Evolutionary conservation across 257 asterid species (phyloP), one percentile per base, ranked within the genome.

Genomic region (Solanum pinnatisectum): DNA sequence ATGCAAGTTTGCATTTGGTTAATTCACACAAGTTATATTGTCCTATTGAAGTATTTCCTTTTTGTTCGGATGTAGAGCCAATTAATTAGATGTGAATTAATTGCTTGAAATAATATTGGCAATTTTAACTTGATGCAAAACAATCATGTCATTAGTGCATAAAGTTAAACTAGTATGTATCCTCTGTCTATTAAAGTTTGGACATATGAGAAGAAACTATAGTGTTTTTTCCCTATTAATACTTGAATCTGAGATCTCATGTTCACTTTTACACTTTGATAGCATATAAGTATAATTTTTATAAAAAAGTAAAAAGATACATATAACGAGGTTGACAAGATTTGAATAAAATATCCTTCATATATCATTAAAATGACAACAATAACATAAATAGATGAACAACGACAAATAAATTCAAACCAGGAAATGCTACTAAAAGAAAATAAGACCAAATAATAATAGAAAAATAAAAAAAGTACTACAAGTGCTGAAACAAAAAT

Each of bases 61-160:
- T 87, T 56, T 65, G 83, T 6, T 89, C 88, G 8, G 90, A 89
- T 87, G 35, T 84, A 10, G 72, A 84, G 36, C 46, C 40, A 11
- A 88, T 87, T 23, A 10, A 23, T n/a, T 10, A 14, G 72, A 27
- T 56, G 44, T 39, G 44, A 40, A 40, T 40, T 40, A 40, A 9
- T 40, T 40, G 46, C 46, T 40, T 40, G 13, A 10, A 40, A 40
- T 12, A 40, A 9, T 40, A 40, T 40, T 40, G n/a, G n/a, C n/a
- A n/a, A 36, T 59, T 59, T 8, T 8, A 59, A 3, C 13, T 3
- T 59, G 12, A 59, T 22, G 68, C 44, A 40, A 40, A 40, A 40
- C 1, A 40, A 40, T 40, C 1, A 40, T 9, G 30, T 0, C 2
- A 10, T 8, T 60, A 23, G 3, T 60, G 30, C 14, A 4, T 60